Base-by-base conservation (phyloP, 2,329 filamentous ascomycete species). In the Elsinoe necatrix region DNA sequence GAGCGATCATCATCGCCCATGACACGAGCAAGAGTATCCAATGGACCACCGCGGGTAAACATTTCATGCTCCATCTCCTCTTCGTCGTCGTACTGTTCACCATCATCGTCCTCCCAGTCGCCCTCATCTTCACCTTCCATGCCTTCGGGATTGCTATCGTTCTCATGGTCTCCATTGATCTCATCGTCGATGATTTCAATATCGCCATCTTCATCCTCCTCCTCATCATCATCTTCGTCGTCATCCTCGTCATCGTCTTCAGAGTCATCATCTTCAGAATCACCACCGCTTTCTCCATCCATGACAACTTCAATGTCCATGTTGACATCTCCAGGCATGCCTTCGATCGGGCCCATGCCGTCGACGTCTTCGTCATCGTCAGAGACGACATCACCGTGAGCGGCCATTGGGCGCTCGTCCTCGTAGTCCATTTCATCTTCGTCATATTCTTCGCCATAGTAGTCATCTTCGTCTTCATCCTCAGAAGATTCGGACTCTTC, bases 381-480 rank as follows among this genome's bases (percentile, higher is more conserved):
- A 65, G 91, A 95, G 58, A 95, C 84, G 57, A 92, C 86, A 63
- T 93, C 88, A 65, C 90, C 88, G 58, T 88, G 88, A 65, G 92
- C 87, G 61, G 83, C 81, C 0, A 84, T 87, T 57, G 85, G 85
- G 66, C 90, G 86, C 60, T 90, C 90, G 62, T 92, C 87, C 43
- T 93, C 89, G 64, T 95, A 95, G 56, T 95, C 89, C 83, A 96
- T 93, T 62, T 95, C 54, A 23, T 56, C 92, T 35, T 95, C 83
- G 20, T 80, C 89, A 63, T 89, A 92, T 59, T 91, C 89, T 59
- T 93, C 90, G 52, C 90, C 87, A 63, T 95, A 89, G 63, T 92
- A 88, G 57, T 91, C 87, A 47, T 90, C 89, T 59, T 82, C 78
- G 60, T 73, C 68, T 58, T 85, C 85, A 14, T 79, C 80, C 12